Evolutionary conservation across 345 rosid species (phyloP), one percentile per base, ranked within the genome.

Genomic region (Ricinus communis): DNA sequence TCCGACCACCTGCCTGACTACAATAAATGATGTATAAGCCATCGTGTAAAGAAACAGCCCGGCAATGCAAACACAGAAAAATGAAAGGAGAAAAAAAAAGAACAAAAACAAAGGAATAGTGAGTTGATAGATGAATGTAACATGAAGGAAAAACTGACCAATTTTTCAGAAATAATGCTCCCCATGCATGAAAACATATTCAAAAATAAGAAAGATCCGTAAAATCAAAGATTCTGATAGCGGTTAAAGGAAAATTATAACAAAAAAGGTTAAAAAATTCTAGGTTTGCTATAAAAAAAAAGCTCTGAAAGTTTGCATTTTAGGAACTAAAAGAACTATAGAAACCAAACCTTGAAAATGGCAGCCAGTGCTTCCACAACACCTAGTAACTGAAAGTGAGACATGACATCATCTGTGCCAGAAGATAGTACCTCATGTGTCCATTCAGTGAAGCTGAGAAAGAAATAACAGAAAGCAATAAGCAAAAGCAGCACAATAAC

Each of bases 331-430:
- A 53, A 66, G 18, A 62, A 60, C 55, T 52, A 53, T 52, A 57
- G 53, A 75, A 68, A 38, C 67, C 61, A 75, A 75, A 94, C 99
- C 99, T 95, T 92, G 75, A 92, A 94, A 79, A 90, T 87, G 74
- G 97, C 85, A 79, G 97, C 93, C 66, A 95, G 71, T 46, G 97
- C 93, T 78, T 90, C 97, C 79, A 89, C 79, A n/a, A 81, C 93
- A 73, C 97, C 99, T 68, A 92, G 84, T 74, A 90, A 81, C 81
- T 73, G 88, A 76, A 95, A 95, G 71, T 88, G 87, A 62, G 84
- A 77, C 66, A 77, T n/a, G 9, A 77, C 80, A 77, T 87, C 92
- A 75, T 89, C 96, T 66, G 65, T 79, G 46, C 69, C 65, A 33
- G 87, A 84, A 70, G 97, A 80, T 67, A 90, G 81, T 65, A 95